Base-by-base conservation (phyloP, 768 basidiomycete genomes). In the Hortiboletus flavorubellus region DNA sequence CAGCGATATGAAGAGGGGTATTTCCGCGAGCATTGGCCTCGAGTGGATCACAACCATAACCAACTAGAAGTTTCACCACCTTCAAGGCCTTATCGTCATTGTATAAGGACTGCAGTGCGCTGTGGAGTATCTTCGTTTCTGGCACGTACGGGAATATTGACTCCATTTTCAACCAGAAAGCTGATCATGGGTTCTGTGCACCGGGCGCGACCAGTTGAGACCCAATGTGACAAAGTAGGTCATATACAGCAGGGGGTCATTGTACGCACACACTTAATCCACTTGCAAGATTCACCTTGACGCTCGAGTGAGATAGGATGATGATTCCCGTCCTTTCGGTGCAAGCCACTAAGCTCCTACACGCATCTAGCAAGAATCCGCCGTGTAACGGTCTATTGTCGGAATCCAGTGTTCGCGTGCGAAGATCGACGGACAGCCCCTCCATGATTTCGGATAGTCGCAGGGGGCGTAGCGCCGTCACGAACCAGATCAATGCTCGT, bases 311-410 rank as follows among this genome's bases (percentile, higher is more conserved):
- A n/a, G 55, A 41, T 11, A 56, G 34, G 8, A 55, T 55, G 8
- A 56, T 38, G 2, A 47, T 10, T 2, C 4, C 53, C 18, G 53
- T 55, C n/a, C 42, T 37, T 35, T 42, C 34, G 15, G 5, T 41
- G 16, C 47, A 56, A 5, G 55, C 47, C 21, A 56, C 45, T 3
- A 56, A 21, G 21, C 52, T 56, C n/a, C 55, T 45, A 18, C 55
- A 56, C 1, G 55, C 52, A 38, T 56, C 52, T 34, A 56, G n/a
- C 34, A 55, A 38, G 0, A 45, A 45, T 9, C 53, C 45, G 15
- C 7, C 31, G 9, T 56, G 55, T 53, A 56, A 55, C 10, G 55
- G 55, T 16, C 46, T 29, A 5, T 43, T 23, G 8, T 47, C 46
- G 1, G 4, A 16, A 42, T 54, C 53, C n/a, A 54, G 34, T 16